Base-by-base conservation (phyloP, 768 basidiomycete species). In the Solioccasus polychromus region DNA sequence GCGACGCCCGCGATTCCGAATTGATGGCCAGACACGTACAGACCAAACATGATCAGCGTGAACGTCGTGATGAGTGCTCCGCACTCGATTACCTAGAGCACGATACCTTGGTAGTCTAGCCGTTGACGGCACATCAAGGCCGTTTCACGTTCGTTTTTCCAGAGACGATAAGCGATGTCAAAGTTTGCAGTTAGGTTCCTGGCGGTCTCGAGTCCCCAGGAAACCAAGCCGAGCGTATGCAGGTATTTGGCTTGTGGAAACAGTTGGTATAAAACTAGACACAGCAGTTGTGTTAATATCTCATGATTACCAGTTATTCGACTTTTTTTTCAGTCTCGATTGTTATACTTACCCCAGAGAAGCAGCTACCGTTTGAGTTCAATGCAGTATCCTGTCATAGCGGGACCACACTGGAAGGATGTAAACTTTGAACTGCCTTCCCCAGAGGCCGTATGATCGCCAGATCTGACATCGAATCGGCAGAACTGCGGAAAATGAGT, bases 61-160 rank as follows among this genome's bases (percentile, higher is more conserved):
- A 47, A 51, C 12, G 35, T 39, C 3, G 57, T 58, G 42, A 58
- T 58, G 17, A 59, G 44, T 2, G 46, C 53, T 5, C 57, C 57
- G 5, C 49, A 55, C 34, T 58, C 57, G 12, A 58, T 35, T 20
- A 59, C 20, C 15, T 59, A 41, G 15, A 58, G 37, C 6, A 45
- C 39, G 15, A 14, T 53, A 24, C 44, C 20, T 37, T 30, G 50
- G 28, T 58, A 58, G 25, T 51, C 42, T 10, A 42, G 45, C 29
- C 43, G 37, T 19, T 45, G 49, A 8, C 17, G 8, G 5, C 45
- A 42, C 11, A 59, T 24, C 19, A 26, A 2, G 4, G 47, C 35
- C 17, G 39, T 42, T 17, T 9, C 25, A 18, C 44, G 42, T 2
- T 39, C 52, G 1, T 38, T 44, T 12, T 30, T 42, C 52, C 46